Evolutionary conservation across 768 basidiomycete genomes (phyloP), one percentile per base, ranked within the genome.

Genomic region (Podaxis pistillaris): DNA sequence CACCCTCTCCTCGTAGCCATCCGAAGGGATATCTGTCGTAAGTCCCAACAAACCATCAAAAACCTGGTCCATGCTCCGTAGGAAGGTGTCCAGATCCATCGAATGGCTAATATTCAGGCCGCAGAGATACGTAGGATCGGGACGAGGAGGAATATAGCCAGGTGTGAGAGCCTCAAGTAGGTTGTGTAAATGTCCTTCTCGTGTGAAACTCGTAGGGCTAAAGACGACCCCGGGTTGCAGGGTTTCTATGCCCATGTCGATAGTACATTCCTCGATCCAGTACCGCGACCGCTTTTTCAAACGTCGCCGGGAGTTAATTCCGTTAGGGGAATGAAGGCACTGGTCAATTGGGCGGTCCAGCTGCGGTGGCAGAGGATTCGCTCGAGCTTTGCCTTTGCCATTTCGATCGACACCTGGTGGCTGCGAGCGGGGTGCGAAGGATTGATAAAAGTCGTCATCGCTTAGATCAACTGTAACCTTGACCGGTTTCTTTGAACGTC

Each of bases 391-490:
- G 44, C 33, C 33, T 47, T 56, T 56, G 22, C 17, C 17, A n/a
- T 19, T 56, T 7, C 24, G 24, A 12, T 17, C 30, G 30, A 26
- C 15, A 4, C 52, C 52, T 26, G 13, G 24, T 17, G 17, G n/a
- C 11, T 56, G 61, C 13, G 22, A 8, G 41, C 19, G 53, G 17
- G 52, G 33, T 24, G 28, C 55, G 33, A 62, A 62, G 13, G 61
- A 62, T 22, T 28, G 61, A 33, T 62, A 62, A 17, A 62, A 62
- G 13, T 56, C 60, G n/a, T 49, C 61, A 24, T 62, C 54, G 8
- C 50, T 24, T 15, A 28, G 24, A 8, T 62, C 61, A 50, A 62
- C 40, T 30, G 61, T 62, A 15, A 62, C 33, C 36, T 62, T 62
- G 28, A 62, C 26, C 13, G 53, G 54, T 13, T 62, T 56, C 12